Evolutionary conservation across 345 rosid species (phyloP).

Genomic region (Eucalyptus curtisii): DNA sequence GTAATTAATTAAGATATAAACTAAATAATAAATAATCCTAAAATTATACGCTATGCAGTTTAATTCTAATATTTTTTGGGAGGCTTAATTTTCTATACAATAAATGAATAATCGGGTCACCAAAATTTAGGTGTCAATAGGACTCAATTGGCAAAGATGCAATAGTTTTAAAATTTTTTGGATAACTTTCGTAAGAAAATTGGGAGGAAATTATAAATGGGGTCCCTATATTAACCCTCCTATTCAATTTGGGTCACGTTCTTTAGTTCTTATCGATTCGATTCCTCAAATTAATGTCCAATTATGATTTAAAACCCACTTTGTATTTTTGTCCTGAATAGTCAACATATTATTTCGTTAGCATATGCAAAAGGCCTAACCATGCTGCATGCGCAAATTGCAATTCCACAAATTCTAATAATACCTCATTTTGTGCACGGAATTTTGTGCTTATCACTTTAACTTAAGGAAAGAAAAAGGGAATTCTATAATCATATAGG

Average conservation of each 20-base stretch:
- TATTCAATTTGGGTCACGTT: background rate
- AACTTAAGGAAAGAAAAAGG: background rate
- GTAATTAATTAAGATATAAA: no score
- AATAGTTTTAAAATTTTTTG: fast-evolving
- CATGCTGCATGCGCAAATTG: background rate
- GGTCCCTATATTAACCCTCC: background rate
- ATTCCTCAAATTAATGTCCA: background rate
- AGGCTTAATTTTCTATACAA: no score
- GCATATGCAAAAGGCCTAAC: background rate
- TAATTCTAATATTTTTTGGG: no score
- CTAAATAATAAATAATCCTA: no score
- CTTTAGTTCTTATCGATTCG: background rate
- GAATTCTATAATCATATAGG: background rate
- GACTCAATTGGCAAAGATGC: no score
- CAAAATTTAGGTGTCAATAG: no score
- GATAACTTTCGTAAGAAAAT: background rate
- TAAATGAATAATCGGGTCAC: no score
- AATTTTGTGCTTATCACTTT: background rate
- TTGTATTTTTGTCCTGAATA: background rate
- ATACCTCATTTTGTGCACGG: background rate
- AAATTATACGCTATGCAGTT: no score
- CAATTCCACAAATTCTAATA: background rate
- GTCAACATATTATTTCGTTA: background rate
- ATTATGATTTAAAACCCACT: background rate
- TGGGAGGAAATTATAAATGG: background rate